Conservation (phyloP, 805 yeast genomes). For the Suhomyces sp. region DNA sequence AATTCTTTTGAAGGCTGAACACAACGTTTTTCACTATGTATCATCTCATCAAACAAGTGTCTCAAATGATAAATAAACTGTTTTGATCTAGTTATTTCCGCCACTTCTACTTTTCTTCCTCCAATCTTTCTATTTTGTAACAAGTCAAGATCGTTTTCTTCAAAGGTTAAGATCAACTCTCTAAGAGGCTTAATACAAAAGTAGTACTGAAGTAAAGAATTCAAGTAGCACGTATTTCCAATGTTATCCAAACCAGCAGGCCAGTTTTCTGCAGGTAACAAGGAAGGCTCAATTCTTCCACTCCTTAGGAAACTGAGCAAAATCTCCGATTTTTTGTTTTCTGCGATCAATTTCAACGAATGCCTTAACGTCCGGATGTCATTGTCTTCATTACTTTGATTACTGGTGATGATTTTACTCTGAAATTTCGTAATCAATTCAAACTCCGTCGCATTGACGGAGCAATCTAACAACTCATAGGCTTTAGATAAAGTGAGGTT, state of each 20-base stretch:
- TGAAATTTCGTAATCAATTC: constrained; percentile 55
- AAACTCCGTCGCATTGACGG: constrained; percentile 54
- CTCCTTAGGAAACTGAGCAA: constrained; percentile 55
- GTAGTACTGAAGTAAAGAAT: constrained; percentile 86
- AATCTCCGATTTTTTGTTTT: constrained; percentile 51
- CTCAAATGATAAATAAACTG: constrained; percentile 77
- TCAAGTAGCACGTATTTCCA: constrained; percentile 93
- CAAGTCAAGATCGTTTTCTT: constrained; percentile 25
- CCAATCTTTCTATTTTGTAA: constrained; percentile 64
- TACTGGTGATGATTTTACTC: constrained; percentile 21
- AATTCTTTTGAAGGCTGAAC: constrained; percentile 81
- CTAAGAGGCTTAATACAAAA: constrained; percentile 84
- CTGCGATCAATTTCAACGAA: constrained; percentile 58
- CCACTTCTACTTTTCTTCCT: constrained; percentile 76
- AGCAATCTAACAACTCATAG: constrained; percentile 47
- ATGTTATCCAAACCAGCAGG: constrained; percentile 94
- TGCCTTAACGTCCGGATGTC: constrained; percentile 57
- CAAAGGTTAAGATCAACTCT: constrained; percentile 58
- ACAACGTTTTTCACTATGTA: constrained; percentile 57
- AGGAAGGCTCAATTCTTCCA: constrained; percentile 61
- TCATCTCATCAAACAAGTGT: constrained; percentile 67
- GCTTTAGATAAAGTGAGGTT: constrained; percentile 39
- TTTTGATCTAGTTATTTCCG: constrained; percentile 76
- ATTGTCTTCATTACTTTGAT: constrained; percentile 35
- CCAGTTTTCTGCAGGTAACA: constrained; percentile 63